Percentiles rank a stretch among this genome's conserved stretches.
Evolutionary conservation across 1,139 yeast genomes (phyloP).

Genomic region (Lodderomyces jiufengensis): DNA sequence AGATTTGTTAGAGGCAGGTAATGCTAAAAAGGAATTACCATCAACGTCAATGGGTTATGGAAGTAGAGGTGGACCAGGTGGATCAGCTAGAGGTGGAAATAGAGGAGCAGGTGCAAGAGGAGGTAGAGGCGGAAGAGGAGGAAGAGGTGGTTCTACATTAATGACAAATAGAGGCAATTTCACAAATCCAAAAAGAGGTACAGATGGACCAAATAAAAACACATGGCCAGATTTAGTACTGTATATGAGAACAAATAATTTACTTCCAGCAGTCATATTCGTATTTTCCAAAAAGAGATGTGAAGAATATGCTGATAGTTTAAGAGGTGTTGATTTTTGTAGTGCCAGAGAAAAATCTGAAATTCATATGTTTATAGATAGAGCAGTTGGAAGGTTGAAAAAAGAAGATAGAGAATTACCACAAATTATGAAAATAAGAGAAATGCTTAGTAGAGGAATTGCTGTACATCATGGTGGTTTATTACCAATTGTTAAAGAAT

Average conservation of each 20-base stretch:
- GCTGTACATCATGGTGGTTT: constrained; percentile 98
- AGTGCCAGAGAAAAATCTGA: constrained; percentile 82
- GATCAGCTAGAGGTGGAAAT: constrained; percentile 34
- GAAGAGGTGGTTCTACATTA: constrained; percentile 20
- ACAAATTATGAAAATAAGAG: constrained; percentile 79
- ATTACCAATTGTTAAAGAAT: constrained; percentile 91
- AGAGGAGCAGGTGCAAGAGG: constrained; percentile 21
- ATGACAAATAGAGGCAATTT: constrained; percentile 24
- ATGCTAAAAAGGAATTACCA: constrained; percentile 24
- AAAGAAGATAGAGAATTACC: constrained; percentile 93
- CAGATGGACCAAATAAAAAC: constrained; percentile 73
- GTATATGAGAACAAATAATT: constrained; percentile 57
- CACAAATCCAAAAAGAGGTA: constrained; percentile 29
- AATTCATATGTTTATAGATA: constrained; percentile 87
- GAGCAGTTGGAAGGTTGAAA: constrained; percentile 81
- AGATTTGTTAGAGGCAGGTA: constrained; percentile 39
- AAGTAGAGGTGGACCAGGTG: constrained; percentile 44
- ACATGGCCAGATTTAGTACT: constrained; percentile 81
- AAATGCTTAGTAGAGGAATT: constrained; percentile 82
- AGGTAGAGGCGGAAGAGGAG: constrained; percentile 24
- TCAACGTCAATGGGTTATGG: constrained; percentile 42
- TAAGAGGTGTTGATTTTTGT: constrained; percentile 74
- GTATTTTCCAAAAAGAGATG: constrained; percentile 92
- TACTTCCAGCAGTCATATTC: constrained; percentile 87
- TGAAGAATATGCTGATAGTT: constrained; percentile 84